A percentile compares a stretch with the other conserved stretches of the same genome.
These are phyloP conservation scores for Medicago truncatula DNA, from an alignment of 306 rosid species.

Conservation along the genomic window MtrunA17r5.0-ANR NC_053048.1:39478001-39478500, in stretches of 20 bases:
- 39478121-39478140: conserved; percentile 89
- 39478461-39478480: conserved; percentile 98
- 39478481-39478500: conserved; percentile 96
- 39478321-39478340: not conserved
- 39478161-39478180: conserved; percentile 87
- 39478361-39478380: conserved; percentile 82
- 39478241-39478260: conserved; percentile 74
- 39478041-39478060: not conserved
- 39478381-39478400: conserved; percentile 79
- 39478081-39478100: conserved; percentile 97
- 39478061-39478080: conserved; percentile 81
- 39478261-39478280: conserved; percentile 16
- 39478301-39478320: too few species aligned
- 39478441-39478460: conserved; percentile 96
- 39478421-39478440: conserved; percentile 97
- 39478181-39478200: conserved; percentile 92
- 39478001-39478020: not conserved
- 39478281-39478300: not conserved
- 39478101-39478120: conserved; percentile 94
- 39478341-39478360: conserved; percentile 78
- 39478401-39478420: conserved; percentile 84
- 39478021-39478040: not conserved
- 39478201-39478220: conserved; percentile 81
- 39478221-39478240: conserved; percentile 87
- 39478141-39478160: conserved; percentile 98